These are phyloP conservation scores for Graphilbum sp. DNA, from an alignment of 2,329 filamentous ascomycete genomes.

Conservation along the genomic window DNA sequence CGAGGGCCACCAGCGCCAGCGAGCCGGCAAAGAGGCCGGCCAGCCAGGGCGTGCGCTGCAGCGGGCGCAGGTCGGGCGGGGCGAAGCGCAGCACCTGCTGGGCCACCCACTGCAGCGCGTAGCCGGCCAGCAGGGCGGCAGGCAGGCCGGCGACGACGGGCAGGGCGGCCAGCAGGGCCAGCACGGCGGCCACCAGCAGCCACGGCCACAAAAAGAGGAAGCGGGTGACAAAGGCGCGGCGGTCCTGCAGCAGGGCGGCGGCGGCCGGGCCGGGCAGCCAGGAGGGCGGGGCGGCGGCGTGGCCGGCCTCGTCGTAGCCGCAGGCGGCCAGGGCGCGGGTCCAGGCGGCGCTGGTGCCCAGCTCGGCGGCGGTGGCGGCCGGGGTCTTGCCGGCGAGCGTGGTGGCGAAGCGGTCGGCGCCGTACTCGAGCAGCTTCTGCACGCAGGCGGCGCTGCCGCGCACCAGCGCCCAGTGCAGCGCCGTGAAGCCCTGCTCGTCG, in stretches of 20 bases:
- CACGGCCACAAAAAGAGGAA: conserved; percentile 89
- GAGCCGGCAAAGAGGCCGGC: conserved; percentile 85
- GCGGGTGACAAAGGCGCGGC: conserved; percentile 59
- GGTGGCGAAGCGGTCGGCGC: conserved; percentile 80
- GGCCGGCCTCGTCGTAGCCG: conserved; percentile 44
- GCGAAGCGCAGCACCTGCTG: conserved; percentile 67
- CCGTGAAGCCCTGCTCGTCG: conserved; percentile 87
- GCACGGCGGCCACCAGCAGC: conserved; percentile 50
- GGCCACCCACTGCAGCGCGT: conserved; percentile 59
- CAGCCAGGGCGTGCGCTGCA: conserved; percentile 88
- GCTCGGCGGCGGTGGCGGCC: conserved; percentile 67
- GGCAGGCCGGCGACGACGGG: conserved; percentile 65
- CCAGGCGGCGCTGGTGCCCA: conserved; percentile 60
- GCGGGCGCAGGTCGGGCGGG: conserved; percentile 71
- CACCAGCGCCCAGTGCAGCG: conserved; percentile 90
- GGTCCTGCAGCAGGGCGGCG: conserved; percentile 58
- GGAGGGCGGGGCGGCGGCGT: conserved; percentile 52
- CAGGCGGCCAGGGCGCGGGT: conserved; percentile 15
- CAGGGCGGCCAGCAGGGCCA: conserved; percentile 58
- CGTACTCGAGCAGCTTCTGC: conserved; percentile 89
- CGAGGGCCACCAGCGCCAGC: conserved; percentile 61
- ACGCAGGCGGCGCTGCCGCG: conserved; percentile 83
- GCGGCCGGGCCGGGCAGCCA: too few species aligned
- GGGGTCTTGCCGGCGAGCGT: conserved; percentile 86
- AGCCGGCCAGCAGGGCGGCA: conserved; percentile 46